Percentiles rank a stretch among this genome's conserved stretches.
phyloP scores from a whole-genome alignment of 345 rosid species.

The Gossypium arboreum region DNA sequence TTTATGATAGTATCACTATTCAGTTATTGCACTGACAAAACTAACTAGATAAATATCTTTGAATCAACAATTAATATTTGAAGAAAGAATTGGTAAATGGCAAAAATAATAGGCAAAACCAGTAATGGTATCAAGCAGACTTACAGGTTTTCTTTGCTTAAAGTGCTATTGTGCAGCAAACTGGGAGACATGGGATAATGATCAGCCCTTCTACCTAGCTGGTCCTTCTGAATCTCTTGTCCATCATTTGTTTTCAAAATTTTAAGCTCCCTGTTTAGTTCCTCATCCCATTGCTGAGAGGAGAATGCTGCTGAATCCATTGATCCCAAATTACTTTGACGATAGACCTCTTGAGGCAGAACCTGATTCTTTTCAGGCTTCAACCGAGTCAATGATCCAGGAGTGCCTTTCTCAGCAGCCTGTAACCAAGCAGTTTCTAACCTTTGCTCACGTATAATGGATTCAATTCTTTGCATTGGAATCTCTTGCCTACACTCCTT shows the following conservation, averaged over 20 bases:
- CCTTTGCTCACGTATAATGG: slow-evolving; percentile 89
- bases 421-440: slow-evolving; percentile 98
- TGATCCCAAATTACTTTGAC: slow-evolving; percentile 46
- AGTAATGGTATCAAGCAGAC: slow-evolving; percentile 31
- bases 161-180: slow-evolving; percentile 59
- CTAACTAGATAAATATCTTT: neutral
- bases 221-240: slow-evolving; percentile 51
- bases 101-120: neutral
- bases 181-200: slow-evolving; percentile 78
- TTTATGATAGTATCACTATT: neutral
- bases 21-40: neutral
- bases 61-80: neutral
- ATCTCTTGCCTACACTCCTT: slow-evolving; percentile 46
- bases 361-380: slow-evolving; percentile 93
- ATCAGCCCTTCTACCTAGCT: slow-evolving; percentile 40
- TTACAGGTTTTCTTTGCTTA: slow-evolving; percentile 80
- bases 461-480: slow-evolving; percentile 90
- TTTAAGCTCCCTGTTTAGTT: slow-evolving; percentile 61
- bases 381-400: slow-evolving; percentile 48
- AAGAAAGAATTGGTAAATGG: neutral
- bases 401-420: slow-evolving; percentile 77
- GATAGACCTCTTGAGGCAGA: slow-evolving; percentile 70
- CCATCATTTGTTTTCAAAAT: slow-evolving; percentile 54
- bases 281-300: slow-evolving; percentile 71
- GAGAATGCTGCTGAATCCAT: slow-evolving; percentile 43